Evolutionary conservation across 768 basidiomycete species (phyloP).

Genomic region (Pleurotus giganteus): DNA sequence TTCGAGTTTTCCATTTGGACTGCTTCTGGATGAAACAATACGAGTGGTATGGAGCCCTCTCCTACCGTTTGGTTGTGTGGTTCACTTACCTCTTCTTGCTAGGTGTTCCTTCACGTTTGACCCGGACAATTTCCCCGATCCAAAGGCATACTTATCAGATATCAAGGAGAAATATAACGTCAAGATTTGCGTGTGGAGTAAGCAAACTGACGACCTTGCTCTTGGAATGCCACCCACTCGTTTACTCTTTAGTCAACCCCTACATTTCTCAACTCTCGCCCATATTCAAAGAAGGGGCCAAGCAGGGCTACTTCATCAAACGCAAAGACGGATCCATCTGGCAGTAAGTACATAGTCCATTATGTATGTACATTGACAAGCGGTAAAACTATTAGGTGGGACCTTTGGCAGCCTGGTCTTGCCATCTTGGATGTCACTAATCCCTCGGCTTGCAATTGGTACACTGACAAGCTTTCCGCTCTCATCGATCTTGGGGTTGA

Average conservation of each 20-base stretch:
- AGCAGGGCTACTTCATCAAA: conserved; percentile 71
- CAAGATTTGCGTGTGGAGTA: conserved; percentile 74
- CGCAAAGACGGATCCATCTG: conserved; percentile 63
- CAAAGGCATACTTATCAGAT: conserved; percentile 57
- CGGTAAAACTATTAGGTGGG: conserved; percentile 43
- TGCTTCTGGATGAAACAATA: conserved; percentile 79
- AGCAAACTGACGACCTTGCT: conserved; percentile 15
- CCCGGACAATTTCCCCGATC: conserved; percentile 73
- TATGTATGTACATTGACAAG: background rate
- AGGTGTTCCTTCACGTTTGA: conserved; percentile 80
- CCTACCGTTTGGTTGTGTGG: background rate
- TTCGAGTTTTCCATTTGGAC: conserved; percentile 74
- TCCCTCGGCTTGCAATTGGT: conserved; percentile 57
- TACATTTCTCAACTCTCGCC: conserved; percentile 70
- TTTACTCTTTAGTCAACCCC: conserved; percentile 53
- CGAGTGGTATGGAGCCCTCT: conserved; percentile 44
- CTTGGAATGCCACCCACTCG: background rate
- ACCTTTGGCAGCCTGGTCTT: conserved; percentile 64
- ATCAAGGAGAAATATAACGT: conserved; percentile 63
- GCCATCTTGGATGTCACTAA: conserved; percentile 63
- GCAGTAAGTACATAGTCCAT: conserved; percentile 46
- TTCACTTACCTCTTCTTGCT: conserved; percentile 20
- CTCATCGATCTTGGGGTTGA: conserved; percentile 57
- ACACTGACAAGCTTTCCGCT: conserved; percentile 42
- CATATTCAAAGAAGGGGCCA: conserved; percentile 65